Conservation (phyloP, 805 yeast genomes). For the Teunomyces tritomae region DNA sequence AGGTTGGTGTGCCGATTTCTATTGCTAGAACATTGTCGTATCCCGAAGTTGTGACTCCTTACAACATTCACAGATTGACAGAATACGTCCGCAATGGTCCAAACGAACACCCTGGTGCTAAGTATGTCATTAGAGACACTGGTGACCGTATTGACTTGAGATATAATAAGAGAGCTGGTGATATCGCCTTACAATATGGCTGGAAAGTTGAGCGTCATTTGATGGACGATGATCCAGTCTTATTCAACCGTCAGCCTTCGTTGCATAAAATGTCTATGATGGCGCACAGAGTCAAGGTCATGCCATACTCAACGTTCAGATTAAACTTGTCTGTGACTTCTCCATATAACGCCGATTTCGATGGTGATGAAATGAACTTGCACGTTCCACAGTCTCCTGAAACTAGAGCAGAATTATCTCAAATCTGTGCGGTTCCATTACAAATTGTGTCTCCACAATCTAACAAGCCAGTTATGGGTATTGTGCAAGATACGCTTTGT, state of each 20-base stretch:
- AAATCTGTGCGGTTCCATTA: slow-evolving; percentile 93
- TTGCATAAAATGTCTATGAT: slow-evolving; percentile 99
- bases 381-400: slow-evolving; percentile 99
- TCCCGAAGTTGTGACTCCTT: slow-evolving; percentile 97
- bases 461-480: slow-evolving; percentile 99
- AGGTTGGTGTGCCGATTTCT: slow-evolving; percentile 97
- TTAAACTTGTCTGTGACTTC: slow-evolving; percentile 95
- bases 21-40: slow-evolving; percentile 94
- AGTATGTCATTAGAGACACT: slow-evolving; percentile 94
- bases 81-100: slow-evolving; percentile 97
- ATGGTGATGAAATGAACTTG: slow-evolving; percentile 99
- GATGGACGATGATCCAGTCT: slow-evolving; percentile 96
- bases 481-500: slow-evolving; percentile 97
- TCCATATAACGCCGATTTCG: slow-evolving; percentile 99
- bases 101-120: slow-evolving; percentile 99
- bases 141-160: slow-evolving; percentile 98
- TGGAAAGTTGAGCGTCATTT: slow-evolving; percentile 99
- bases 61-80: slow-evolving; percentile 89
- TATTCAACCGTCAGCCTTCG: slow-evolving; percentile 98
- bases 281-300: slow-evolving; percentile 97
- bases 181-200: slow-evolving; percentile 94
- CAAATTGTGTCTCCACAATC: slow-evolving; percentile 99
- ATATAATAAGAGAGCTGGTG: slow-evolving; percentile 97
- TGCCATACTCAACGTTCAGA: slow-evolving; percentile 98
- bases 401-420: slow-evolving; percentile 92